phyloP scores from a whole-genome alignment of 164 flowering plant species.

The Aristolochia fimbriata region DNA sequence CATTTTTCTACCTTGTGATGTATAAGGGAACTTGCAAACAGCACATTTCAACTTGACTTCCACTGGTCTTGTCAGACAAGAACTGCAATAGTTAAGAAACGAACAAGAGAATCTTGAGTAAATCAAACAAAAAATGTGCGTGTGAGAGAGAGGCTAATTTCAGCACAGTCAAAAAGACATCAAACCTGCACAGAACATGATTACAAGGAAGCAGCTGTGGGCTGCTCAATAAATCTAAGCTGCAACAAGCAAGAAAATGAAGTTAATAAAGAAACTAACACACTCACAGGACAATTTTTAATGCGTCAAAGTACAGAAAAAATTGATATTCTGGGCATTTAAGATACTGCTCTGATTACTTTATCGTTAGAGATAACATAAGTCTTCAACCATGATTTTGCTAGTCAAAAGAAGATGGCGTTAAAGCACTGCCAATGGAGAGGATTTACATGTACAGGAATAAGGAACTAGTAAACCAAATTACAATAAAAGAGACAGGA shows the following conservation, averaged over 20 bases:
- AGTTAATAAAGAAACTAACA: too few relatives aligned
- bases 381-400: too few relatives aligned
- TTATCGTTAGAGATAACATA: too few relatives aligned
- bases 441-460: too few relatives aligned
- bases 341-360: too few relatives aligned
- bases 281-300: neutral
- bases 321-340: too few relatives aligned
- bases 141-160: neutral
- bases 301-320: neutral
- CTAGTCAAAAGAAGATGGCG: too few relatives aligned
- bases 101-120: neutral
- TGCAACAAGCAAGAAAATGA: conserved; percentile 17
- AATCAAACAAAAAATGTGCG: neutral
- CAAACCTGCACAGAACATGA: conserved; percentile 61
- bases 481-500: too few relatives aligned
- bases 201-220: conserved; percentile 56
- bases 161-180: conserved; percentile 1
- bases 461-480: too few relatives aligned
- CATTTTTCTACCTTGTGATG: conserved; percentile 22
- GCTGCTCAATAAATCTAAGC: conserved; percentile 34
- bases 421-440: too few relatives aligned
- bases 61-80: conserved; percentile 21
- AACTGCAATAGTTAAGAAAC: conserved; percentile 21
- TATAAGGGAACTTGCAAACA: conserved; percentile 28
- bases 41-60: conserved; percentile 28